phyloP scores from a whole-genome alignment of 495 filamentous ascomycete genomes.

The Penicillium maclennaniae region DNA sequence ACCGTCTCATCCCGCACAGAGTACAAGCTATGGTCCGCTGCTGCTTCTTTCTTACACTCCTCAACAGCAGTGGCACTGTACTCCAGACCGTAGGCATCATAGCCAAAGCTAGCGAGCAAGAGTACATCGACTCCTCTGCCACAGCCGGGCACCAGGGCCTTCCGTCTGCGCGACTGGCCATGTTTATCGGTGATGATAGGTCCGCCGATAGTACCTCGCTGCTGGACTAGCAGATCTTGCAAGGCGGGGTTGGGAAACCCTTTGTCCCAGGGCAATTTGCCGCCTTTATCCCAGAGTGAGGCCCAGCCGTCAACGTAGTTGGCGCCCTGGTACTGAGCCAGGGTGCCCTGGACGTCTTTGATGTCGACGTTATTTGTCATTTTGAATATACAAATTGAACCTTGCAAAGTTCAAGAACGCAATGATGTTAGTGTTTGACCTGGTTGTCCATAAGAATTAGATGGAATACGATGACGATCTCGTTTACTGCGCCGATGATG shows the following conservation, averaged over 20 bases:
- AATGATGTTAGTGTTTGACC: neutral
- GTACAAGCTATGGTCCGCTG: conserved; percentile 41
- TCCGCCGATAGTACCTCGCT: conserved; percentile 42
- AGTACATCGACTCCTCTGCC: conserved; percentile 73
- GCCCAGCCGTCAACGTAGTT: conserved; percentile 52
- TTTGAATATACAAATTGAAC: neutral
- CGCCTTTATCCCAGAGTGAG: conserved; percentile 56
- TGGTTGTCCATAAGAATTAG: too few species aligned
- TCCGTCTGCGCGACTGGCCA: conserved; percentile 32
- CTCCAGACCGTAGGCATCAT: conserved; percentile 72
- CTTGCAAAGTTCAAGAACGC: neutral
- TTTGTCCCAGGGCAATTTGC: conserved; percentile 66
- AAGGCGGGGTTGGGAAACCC: conserved; percentile 64
- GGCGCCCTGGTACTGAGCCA: conserved; percentile 30
- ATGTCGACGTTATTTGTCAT: conserved; percentile 14
- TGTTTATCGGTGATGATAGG: conserved; percentile 26
- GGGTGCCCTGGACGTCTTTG: conserved; percentile 23
- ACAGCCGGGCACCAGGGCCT: conserved; percentile 67
- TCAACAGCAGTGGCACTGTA: conserved; percentile 55
- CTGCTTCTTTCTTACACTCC: conserved; percentile 47
- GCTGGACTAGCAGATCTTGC: conserved; percentile 53
- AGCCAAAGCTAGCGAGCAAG: conserved; percentile 65
- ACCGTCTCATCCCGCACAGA: conserved; percentile 36
- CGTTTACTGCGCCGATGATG: neutral
- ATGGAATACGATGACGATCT: neutral